These are phyloP conservation scores for Jamesozyma piceae DNA, from an alignment of 805 yeast species.

Conservation along the genomic window DNA sequence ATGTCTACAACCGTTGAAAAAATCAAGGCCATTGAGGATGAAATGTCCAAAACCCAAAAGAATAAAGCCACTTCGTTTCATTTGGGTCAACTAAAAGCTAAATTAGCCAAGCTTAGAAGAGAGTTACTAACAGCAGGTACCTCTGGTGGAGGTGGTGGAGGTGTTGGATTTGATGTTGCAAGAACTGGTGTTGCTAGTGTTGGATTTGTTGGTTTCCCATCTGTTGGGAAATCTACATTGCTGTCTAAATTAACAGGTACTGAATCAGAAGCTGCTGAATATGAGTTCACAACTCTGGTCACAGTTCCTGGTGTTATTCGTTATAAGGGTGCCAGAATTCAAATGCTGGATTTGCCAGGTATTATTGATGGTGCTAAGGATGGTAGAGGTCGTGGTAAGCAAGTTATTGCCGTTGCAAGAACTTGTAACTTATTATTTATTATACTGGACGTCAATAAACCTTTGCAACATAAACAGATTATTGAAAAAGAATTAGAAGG, in stretches of 20 bases:
- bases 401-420: conserved; percentile 98
- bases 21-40: conserved; percentile 86
- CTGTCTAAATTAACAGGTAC: conserved; percentile 88
- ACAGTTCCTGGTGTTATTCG: conserved; percentile 96
- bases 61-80: conserved; percentile 97
- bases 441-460: conserved; percentile 92
- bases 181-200: conserved; percentile 96
- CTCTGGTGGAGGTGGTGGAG: conserved; percentile 83
- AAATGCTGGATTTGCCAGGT: conserved; percentile 88
- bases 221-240: conserved; percentile 79
- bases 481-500: conserved; percentile 95
- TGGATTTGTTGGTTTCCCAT: conserved; percentile 97
- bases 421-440: conserved; percentile 89
- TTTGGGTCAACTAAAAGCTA: conserved; percentile 94
- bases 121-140: conserved; percentile 69
- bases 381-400: conserved; percentile 89
- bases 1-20: conserved; percentile 66
- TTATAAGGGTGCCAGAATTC: conserved; percentile 95
- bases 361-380: conserved; percentile 87
- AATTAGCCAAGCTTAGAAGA: conserved; percentile 87
- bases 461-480: conserved; percentile 85
- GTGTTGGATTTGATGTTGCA: conserved; percentile 96
- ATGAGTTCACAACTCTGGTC: conserved; percentile 93
- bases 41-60: conserved; percentile 96
- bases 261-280: conserved; percentile 94